Base-by-base conservation (phyloP, 2,329 filamentous ascomycete genomes). In the Aspergillus arachidicola region DNA sequence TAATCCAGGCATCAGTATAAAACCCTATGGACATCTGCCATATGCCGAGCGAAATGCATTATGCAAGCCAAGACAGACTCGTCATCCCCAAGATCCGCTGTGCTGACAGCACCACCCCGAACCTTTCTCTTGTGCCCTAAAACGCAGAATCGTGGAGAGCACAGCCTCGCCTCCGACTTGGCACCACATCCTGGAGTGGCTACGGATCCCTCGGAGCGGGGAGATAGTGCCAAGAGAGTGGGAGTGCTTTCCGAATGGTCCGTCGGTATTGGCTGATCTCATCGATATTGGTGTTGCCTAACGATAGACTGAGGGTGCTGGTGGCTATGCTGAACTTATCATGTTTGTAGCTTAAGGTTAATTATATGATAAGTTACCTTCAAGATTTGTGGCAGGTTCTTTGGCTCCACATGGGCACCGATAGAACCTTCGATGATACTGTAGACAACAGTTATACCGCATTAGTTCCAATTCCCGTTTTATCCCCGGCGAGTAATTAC, bases 1-100 rank as follows among this genome's bases (percentile, higher is more conserved):
- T 16, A 21, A 2, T 10, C 32, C 51, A 55, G 51, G 32, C 51
- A 55, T 55, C 51, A 55, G 21, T 14, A 55, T 55, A 55, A 38
- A 23, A 4, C 21, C 34, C n/a, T 34, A 38, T 55, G n/a, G n/a
- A 11, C 7, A 21, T 54, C 30, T 12, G 19, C 51, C 51, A 36
- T 14, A 19, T 34, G 4, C 32, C 30, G 28, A 34, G 19, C 19
- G 11, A n/a, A 12, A 14, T 26, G 16, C 16, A 55, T 19, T 38
- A 38, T 55, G 51, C 32, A 55, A 23, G 51, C 51, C 51, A 55
- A 55, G 51, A 55, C 32, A 36, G 21, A 55, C 32, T 55, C 51
- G 51, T 55, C 51, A 55, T n/a, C 51, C 11, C 51, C 32, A 38
- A 53, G 51, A 38, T 34, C 51, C n/a, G 51, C 32, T 34, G 32